phyloP scores from a whole-genome alignment of 1,139 yeast genomes.

The Scheffersomyces illinoinensis region DNA sequence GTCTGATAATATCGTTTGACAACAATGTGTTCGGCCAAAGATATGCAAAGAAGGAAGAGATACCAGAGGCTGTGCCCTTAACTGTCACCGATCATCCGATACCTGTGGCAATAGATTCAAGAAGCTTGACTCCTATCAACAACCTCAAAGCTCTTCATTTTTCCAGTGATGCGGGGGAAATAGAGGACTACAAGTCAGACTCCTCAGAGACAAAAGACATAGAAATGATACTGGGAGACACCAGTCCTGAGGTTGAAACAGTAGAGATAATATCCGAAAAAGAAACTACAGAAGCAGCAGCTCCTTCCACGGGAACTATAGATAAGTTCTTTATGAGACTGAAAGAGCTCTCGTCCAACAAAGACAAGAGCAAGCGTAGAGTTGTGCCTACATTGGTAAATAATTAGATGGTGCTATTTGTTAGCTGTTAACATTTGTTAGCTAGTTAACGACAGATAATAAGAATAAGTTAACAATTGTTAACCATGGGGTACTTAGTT shows the following conservation, averaged over 20 bases:
- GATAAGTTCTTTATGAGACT: neutral
- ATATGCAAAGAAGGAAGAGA: constrained; percentile 1
- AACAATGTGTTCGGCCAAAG: constrained; percentile 53
- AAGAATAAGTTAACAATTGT: constrained; percentile 3
- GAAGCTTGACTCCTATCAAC: neutral
- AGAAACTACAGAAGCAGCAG: neutral
- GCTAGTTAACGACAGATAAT: neutral
- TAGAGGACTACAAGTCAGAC: neutral
- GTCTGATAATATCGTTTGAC: constrained; percentile 64
- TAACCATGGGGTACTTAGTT: neutral
- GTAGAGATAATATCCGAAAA: neutral
- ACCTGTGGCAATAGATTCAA: neutral
- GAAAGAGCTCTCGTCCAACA: neutral
- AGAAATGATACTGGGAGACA: neutral
- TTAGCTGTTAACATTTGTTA: neutral
- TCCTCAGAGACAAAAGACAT: neutral
- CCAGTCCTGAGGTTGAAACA: neutral
- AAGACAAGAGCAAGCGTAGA: neutral
- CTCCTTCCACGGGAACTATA: neutral
- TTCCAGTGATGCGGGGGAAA: neutral
- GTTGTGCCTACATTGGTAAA: neutral
- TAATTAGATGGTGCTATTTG: neutral
- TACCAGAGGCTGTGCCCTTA: neutral
- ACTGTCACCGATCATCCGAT: neutral
- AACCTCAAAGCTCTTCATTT: neutral